Conservation (phyloP, 2,329 filamentous ascomycete genomes). For the Orbilia blumenaviensis region DNA sequence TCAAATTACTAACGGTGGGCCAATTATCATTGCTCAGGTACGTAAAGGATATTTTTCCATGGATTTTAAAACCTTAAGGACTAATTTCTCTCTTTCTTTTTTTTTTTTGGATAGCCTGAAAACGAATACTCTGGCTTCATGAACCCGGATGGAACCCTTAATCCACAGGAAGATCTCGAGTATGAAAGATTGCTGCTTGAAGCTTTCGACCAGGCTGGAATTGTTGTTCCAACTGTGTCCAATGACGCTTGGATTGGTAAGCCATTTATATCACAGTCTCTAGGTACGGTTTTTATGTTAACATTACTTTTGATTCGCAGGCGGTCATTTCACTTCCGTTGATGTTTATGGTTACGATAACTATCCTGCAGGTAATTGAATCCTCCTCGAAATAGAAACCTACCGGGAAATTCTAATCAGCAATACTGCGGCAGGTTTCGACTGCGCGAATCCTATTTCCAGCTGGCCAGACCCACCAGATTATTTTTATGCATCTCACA, state of each 20-base stretch:
- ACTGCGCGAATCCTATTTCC: conserved; percentile 68
- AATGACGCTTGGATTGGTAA: conserved; percentile 71
- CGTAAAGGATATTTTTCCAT: not conserved
- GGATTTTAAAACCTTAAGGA: not conserved
- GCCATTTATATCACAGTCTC: not conserved
- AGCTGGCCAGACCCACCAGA: conserved; percentile 66
- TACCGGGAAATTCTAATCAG: no score
- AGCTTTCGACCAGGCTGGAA: conserved; percentile 70
- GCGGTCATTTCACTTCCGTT: conserved; percentile 64
- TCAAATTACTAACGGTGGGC: conserved; percentile 84
- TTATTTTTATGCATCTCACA: conserved; percentile 67
- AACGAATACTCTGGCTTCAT: conserved; percentile 73
- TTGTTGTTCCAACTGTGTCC: conserved; percentile 77
- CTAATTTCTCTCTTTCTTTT: not conserved
- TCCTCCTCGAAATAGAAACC: not conserved
- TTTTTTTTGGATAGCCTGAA: conserved; percentile 66
- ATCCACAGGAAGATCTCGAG: conserved; percentile 65
- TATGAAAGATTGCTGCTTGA: conserved; percentile 35
- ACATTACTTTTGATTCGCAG: not conserved
- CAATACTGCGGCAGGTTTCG: no score
- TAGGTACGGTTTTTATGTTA: not conserved
- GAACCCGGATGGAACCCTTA: conserved; percentile 61
- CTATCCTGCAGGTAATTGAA: conserved; percentile 64
- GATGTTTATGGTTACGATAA: conserved; percentile 75
- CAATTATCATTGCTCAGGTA: conserved; percentile 76